These are phyloP conservation scores for Kalmanozyma brasiliensis DNA, from an alignment of 1,284 basidiomycete genomes.

Conservation along the genomic window DNA sequence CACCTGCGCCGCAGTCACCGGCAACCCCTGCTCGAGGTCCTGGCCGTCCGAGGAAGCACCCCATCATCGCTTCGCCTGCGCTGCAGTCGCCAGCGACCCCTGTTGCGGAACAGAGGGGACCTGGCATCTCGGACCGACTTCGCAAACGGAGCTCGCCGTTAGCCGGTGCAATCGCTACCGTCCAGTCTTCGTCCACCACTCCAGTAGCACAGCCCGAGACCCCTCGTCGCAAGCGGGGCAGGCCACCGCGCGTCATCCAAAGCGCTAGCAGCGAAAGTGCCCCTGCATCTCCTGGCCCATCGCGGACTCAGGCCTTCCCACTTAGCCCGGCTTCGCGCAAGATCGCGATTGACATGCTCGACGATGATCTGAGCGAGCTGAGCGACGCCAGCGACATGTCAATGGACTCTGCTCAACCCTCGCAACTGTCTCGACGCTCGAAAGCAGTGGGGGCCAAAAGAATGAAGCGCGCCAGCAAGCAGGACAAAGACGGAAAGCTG, in stretches of 20 bases:
- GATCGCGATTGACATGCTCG: constrained; percentile 26
- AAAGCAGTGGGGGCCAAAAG: constrained; percentile 13
- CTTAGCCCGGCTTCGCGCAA: not conserved
- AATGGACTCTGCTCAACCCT: constrained; percentile 15
- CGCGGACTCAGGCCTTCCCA: not conserved
- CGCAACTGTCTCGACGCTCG: constrained; percentile 7
- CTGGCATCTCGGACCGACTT: not conserved
- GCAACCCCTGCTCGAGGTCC: constrained; percentile 15
- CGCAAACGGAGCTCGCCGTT: constrained; percentile 22
- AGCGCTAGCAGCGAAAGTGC: not conserved
- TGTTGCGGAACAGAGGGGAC: not conserved
- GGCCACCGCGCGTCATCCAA: constrained; percentile 1
- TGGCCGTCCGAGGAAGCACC: constrained; percentile 16
- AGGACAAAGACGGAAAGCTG: constrained; percentile 35
- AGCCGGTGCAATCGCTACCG: not conserved
- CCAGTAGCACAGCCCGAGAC: not conserved
- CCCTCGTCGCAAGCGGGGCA: constrained; percentile 27
- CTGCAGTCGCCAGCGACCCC: constrained; percentile 1
- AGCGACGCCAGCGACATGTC: constrained; percentile 31
- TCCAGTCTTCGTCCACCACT: not conserved
- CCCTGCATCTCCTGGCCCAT: not conserved
- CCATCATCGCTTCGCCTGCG: not conserved
- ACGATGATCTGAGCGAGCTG: constrained; percentile 32
- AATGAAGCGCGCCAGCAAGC: constrained; percentile 26
- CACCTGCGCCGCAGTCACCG: not conserved